phyloP scores from a whole-genome alignment of 345 rosid species.

The Eucalyptus pauciflora region DNA sequence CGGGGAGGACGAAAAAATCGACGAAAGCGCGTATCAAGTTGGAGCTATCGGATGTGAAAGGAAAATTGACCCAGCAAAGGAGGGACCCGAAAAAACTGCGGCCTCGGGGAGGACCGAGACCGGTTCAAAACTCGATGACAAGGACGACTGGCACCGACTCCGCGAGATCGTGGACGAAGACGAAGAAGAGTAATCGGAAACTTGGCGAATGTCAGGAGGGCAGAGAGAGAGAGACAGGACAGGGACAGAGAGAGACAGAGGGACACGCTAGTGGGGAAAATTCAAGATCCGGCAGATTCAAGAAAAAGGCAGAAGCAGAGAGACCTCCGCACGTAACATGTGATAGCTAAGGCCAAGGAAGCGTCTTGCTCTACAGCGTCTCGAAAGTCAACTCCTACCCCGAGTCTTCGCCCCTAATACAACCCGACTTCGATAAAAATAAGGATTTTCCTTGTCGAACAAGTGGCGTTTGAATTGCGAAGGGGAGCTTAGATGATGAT shows the following conservation, averaged over 20 bases:
- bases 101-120: not conserved
- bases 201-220: not conserved
- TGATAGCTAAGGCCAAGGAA: not conserved
- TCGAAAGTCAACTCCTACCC: not conserved
- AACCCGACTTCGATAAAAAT: not conserved
- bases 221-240: not conserved
- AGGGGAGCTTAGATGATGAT: not conserved
- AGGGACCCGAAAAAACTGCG: not conserved
- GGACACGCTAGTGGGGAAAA: not conserved
- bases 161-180: not conserved
- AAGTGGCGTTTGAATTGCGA: not conserved
- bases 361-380: not conserved
- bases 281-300: not conserved
- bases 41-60: not conserved
- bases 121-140: not conserved
- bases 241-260: not conserved
- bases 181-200: not conserved
- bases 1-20: not conserved
- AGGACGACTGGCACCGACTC: not conserved
- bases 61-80: not conserved
- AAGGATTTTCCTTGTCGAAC: not conserved
- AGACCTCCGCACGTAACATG: not conserved
- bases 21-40: not conserved
- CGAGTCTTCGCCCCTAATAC: not conserved
- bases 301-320: not conserved